A percentile compares a stretch with the other conserved stretches of the same genome.
Conservation (phyloP, 352 stramenopile genomes). For the Aphanomyces astaci region DNA sequence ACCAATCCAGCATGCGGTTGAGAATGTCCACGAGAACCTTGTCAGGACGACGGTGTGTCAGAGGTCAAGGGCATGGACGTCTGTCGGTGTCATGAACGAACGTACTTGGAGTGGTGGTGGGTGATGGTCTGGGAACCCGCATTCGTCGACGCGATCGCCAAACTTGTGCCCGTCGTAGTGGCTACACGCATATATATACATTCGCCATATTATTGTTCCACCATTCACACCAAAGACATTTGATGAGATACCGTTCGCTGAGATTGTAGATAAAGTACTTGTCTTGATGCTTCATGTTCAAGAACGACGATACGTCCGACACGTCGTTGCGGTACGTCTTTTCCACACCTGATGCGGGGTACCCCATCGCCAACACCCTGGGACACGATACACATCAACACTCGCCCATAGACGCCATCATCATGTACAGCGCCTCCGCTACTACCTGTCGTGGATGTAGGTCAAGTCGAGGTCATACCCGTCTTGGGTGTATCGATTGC, state of each 20-base stretch:
- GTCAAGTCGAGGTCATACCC: conserved; percentile 80
- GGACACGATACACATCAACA: conserved; percentile 29
- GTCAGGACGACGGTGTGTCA: neutral
- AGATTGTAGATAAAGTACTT: conserved; percentile 77
- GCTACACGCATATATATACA: conserved; percentile 13
- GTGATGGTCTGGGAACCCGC: conserved; percentile 74
- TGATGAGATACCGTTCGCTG: conserved; percentile 44
- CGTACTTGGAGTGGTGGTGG: conserved; percentile 46
- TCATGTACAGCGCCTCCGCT: neutral
- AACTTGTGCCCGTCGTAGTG: conserved; percentile 75
- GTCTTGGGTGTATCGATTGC: conserved; percentile 75
- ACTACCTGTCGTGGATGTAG: conserved; percentile 43
- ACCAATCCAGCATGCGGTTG: conserved; percentile 79
- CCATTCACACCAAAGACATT: neutral
- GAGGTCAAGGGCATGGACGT: neutral
- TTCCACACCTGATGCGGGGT: conserved; percentile 70
- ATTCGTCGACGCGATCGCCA: conserved; percentile 58
- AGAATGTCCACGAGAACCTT: conserved; percentile 72
- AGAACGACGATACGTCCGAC: conserved; percentile 45
- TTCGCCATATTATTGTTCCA: neutral
- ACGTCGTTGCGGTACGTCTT: conserved; percentile 85
- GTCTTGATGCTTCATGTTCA: conserved; percentile 57
- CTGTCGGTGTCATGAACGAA: neutral
- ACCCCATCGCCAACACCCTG: conserved; percentile 73
- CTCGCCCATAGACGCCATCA: no score